phyloP scores from a whole-genome alignment of 148 eudicot genomes.

The Silene conica region DNA sequence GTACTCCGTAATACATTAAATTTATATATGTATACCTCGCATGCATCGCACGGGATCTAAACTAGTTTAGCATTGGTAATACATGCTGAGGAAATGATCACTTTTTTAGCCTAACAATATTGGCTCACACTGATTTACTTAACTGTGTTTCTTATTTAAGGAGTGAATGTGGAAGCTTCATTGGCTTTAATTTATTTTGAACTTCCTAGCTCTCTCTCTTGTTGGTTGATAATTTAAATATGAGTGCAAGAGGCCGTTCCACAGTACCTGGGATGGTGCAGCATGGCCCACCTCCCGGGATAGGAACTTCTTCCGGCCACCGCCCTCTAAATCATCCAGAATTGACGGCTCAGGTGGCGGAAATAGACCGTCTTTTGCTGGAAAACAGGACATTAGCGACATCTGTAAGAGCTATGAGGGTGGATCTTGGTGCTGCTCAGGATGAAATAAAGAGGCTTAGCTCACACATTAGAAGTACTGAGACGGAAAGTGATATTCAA shows the following conservation, averaged over 20 bases:
- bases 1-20: no score
- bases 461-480: conserved; percentile 68
- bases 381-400: conserved; percentile 70
- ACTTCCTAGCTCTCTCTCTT: not conserved
- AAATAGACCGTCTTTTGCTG: conserved; percentile 51
- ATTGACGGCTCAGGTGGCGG: conserved; percentile 43
- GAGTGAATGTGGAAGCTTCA: conserved; percentile 2
- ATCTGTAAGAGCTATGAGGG: conserved; percentile 55
- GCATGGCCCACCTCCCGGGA: conserved; percentile 54
- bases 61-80: no score
- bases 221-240: conserved; percentile 7
- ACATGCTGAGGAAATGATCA: not conserved
- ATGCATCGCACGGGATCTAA: no score
- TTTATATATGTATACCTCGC: no score
- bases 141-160: not conserved
- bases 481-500: conserved; percentile 77
- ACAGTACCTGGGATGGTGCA: conserved; percentile 59
- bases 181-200: not conserved
- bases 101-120: not conserved
- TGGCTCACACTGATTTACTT: not conserved
- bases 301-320: conserved; percentile 30
- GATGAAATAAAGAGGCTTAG: conserved; percentile 53
- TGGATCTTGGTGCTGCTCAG: conserved; percentile 55
- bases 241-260: conserved; percentile 60
- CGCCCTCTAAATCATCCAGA: conserved; percentile 36